Percentiles rank a stretch among this genome's conserved stretches.
Conservation (phyloP, 2,329 filamentous ascomycete genomes). For the Xylaria sp. region DNA sequence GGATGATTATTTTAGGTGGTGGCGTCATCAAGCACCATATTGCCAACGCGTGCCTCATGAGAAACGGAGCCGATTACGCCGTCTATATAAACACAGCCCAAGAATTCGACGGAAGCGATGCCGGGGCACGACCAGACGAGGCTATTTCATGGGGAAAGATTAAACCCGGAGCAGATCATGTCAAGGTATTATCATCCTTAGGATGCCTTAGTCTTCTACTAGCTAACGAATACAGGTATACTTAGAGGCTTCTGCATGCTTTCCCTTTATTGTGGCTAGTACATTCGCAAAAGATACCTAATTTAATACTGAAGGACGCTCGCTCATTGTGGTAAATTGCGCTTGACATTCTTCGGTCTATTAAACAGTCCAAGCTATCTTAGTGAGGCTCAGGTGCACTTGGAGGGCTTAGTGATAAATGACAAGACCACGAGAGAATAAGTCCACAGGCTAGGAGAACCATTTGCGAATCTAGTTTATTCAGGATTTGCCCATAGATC, state of each 20-base stretch:
- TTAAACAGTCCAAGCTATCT: not conserved
- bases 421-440: not conserved
- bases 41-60: slow-evolving; percentile 96
- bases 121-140: slow-evolving; percentile 93
- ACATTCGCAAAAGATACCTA: slow-evolving; percentile 68
- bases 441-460: not conserved
- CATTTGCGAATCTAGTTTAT: not conserved
- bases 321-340: not conserved
- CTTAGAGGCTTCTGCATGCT: slow-evolving; percentile 71
- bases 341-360: not conserved
- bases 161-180: slow-evolving; percentile 84
- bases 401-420: not conserved
- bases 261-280: slow-evolving; percentile 73
- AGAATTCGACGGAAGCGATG: slow-evolving; percentile 97
- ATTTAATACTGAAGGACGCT: not conserved
- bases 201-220: slow-evolving; percentile 16
- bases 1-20: slow-evolving; percentile 95
- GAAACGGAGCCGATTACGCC: slow-evolving; percentile 94
- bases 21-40: slow-evolving; percentile 99
- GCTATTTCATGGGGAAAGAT: slow-evolving; percentile 99
- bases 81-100: slow-evolving; percentile 98
- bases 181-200: slow-evolving; percentile 71
- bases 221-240: slow-evolving; percentile 61
- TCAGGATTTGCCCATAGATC: not conserved
- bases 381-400: not conserved